A percentile compares a stretch with the other conserved stretches of the same genome.
Conservation (phyloP, 2,329 filamentous ascomycete species). For the Tolypocladium endophyticum region DNA sequence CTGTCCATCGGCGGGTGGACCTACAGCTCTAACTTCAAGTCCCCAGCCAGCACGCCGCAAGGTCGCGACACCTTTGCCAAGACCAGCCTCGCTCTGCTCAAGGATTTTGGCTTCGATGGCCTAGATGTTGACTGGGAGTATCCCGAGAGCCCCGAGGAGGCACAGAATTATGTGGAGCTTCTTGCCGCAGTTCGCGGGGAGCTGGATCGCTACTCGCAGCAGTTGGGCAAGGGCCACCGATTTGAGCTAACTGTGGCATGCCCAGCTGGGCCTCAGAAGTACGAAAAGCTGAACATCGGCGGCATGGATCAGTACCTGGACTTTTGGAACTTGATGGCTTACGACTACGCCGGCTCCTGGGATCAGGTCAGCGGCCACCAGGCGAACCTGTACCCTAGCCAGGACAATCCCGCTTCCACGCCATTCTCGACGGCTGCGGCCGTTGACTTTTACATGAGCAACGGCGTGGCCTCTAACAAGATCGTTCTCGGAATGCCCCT, state of each 20-base stretch:
- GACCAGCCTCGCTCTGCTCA: slow-evolving; percentile 63
- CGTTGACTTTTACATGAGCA: slow-evolving; percentile 56
- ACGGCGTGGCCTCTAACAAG: slow-evolving; percentile 57
- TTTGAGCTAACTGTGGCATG: slow-evolving; percentile 57
- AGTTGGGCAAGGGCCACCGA: slow-evolving; percentile 32
- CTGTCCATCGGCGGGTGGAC: slow-evolving; percentile 91
- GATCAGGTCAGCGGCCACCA: slow-evolving; percentile 63
- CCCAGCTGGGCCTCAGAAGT: slow-evolving; percentile 53
- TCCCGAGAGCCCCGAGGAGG: slow-evolving; percentile 43
- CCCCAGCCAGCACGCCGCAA: slow-evolving; percentile 57
- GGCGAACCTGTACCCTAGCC: slow-evolving; percentile 61
- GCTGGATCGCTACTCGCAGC: slow-evolving; percentile 45
- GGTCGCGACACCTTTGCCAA: slow-evolving; percentile 65
- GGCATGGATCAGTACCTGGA: slow-evolving; percentile 58
- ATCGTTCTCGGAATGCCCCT: slow-evolving; percentile 86
- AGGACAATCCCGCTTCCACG: slow-evolving; percentile 49
- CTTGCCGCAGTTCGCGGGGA: slow-evolving; percentile 44
- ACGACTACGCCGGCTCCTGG: slow-evolving; percentile 83
- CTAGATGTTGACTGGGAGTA: slow-evolving; percentile 63
- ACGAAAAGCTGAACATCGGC: slow-evolving; percentile 48
- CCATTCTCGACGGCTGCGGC: slow-evolving; percentile 69
- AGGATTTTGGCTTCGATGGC: slow-evolving; percentile 69
- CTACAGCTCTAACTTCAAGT: slow-evolving; percentile 74
- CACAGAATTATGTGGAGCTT: slow-evolving; percentile 47
- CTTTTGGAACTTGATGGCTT: slow-evolving; percentile 80